Evolutionary conservation across 164 flowering plant species (phyloP), one percentile per base, ranked within the genome.

Genomic region (Protea cynaroides): DNA sequence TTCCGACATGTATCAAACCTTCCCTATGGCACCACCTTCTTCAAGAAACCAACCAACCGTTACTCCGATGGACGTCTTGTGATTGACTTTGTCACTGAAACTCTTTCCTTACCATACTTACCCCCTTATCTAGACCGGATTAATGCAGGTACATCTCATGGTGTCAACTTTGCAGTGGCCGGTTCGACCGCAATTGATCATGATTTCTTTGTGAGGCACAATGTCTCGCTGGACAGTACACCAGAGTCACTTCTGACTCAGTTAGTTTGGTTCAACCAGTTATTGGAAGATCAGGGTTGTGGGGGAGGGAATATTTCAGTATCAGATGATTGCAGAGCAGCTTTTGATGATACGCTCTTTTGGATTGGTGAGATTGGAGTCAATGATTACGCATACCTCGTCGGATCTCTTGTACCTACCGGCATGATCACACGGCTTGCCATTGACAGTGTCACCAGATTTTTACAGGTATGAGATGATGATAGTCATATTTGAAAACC

Each of bases 311-410:
- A n/a, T n/a, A n/a, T n/a, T n/a, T n/a, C n/a, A n/a, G n/a, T n/a
- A 8, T 15, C 1, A 51, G n/a, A 8, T n/a, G n/a, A 72, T 44
- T 80, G 89, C 57, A 58, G 47, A 7, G 71, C 46, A 8, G 65
- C 60, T 0, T 67, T 87, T 24, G 74, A 77, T 14, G 85, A 86
- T 71, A 81, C 90, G 0, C 69, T 93, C 69, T 64, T 93, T 44
- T 93, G 98, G 98, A 84, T 90, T 25, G 98, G 98, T 7, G 96
- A 93, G 69, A 86, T 90, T 25, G 97, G 98, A 4, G 92, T 75
- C 38, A 93, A 88, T 72, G 98, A 93, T 61, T 88, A 88, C 66
- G 92, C 92, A 0, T 90, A 87, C 55, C 75, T 69, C 52, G 2
- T 79, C 25, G 81, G 76, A 51, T 79, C 96, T 25, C 17, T 74